A percentile compares a stretch with the other conserved stretches of the same genome.
These are phyloP conservation scores for Phalaenopsis aphrodite DNA, from an alignment of 106 monocot genomes.

Conservation along the genomic window DNA sequence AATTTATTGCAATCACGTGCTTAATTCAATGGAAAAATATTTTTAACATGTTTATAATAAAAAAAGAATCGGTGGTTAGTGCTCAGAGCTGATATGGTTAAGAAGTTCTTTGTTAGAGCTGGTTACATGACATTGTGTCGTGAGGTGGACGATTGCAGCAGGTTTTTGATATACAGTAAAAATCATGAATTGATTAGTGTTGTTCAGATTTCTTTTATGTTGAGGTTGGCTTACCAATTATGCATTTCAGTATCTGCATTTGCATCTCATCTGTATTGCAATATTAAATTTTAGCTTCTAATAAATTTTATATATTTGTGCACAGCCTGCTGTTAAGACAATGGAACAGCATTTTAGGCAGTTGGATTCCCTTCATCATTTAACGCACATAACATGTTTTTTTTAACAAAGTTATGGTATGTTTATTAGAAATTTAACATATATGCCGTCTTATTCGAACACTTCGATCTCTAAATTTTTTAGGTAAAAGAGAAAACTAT, in stretches of 20 bases:
- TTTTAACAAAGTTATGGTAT: background rate
- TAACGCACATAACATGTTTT: background rate
- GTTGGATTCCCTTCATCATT: background rate
- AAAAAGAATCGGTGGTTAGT: background rate
- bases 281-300: background rate
- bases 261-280: background rate
- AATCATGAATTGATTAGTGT: background rate
- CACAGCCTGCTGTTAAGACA: background rate
- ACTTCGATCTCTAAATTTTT: too few species aligned
- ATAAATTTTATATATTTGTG: background rate
- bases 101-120: background rate
- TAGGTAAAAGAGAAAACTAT: too few species aligned
- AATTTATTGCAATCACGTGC: background rate
- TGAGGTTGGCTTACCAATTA: background rate
- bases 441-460: too few species aligned
- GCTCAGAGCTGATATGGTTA: background rate
- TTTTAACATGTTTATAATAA: background rate
- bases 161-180: background rate
- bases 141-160: background rate
- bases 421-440: too few species aligned
- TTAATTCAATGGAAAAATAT: background rate
- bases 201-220: too few species aligned
- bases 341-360: background rate
- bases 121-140: background rate
- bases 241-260: background rate